Evolutionary conservation across 805 yeast genomes (phyloP).

Genomic region (Candida gorgasii): DNA sequence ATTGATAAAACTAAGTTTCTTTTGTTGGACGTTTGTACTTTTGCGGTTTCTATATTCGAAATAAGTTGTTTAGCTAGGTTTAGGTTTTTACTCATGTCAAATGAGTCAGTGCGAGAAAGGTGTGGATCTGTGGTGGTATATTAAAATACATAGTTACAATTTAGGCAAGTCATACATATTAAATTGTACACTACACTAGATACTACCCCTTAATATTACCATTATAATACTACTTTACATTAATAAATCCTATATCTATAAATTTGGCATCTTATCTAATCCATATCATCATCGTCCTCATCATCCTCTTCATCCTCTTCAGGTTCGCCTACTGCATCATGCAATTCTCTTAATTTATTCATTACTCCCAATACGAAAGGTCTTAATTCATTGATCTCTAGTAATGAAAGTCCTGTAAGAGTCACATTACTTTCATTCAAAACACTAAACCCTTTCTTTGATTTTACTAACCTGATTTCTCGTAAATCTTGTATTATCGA

Average conservation of each 20-base stretch:
- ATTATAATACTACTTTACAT: no score
- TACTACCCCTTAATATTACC: no score
- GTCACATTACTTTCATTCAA: conserved; percentile 82
- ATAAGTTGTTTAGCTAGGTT: conserved; percentile 32
- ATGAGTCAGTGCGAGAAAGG: no score
- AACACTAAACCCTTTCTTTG: conserved; percentile 73
- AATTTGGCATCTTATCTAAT: no score
- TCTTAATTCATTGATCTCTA: conserved; percentile 87
- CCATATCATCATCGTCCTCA: conserved; percentile 12
- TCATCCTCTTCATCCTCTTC: conserved; percentile 16
- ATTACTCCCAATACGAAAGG: conserved; percentile 80
- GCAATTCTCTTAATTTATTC: conserved; percentile 68
- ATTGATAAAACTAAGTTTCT: conserved; percentile 80
- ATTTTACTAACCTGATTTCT: conserved; percentile 79
- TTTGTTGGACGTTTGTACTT: conserved; percentile 46
- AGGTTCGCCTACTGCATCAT: conserved; percentile 29
- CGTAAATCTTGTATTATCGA: conserved; percentile 77
- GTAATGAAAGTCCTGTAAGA: conserved; percentile 73
- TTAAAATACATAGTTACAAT: no score
- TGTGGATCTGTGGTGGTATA: no score
- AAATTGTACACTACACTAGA: no score
- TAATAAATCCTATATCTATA: no score
- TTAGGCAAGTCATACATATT: no score
- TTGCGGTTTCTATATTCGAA: conserved; percentile 37
- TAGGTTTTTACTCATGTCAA: conserved; percentile 15